These are phyloP conservation scores for Middelhovenomyces tepae DNA, from an alignment of 805 yeast genomes.

Conservation along the genomic window DNA sequence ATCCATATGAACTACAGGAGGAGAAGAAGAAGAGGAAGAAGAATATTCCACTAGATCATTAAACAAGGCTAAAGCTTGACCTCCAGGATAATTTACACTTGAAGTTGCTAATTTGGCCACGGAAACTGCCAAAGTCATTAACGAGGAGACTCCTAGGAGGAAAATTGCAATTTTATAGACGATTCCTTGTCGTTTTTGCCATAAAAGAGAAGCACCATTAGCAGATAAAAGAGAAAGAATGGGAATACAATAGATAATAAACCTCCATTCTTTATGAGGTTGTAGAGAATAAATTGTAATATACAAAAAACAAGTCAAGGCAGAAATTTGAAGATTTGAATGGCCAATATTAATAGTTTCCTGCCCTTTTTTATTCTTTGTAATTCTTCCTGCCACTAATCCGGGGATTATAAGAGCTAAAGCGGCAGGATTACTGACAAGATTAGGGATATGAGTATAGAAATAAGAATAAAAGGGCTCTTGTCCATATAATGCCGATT, in stretches of 20 bases:
- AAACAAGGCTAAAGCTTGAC: constrained; percentile 51
- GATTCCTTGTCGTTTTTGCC: constrained; percentile 24
- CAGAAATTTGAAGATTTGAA: constrained; percentile 35
- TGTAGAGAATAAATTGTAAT: constrained; percentile 64
- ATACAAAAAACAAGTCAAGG: constrained; percentile 44
- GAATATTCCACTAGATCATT: constrained; percentile 27
- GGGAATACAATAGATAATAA: constrained; percentile 70
- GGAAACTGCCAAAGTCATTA: constrained; percentile 35
- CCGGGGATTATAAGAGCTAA: constrained; percentile 30
- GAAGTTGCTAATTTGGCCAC: constrained; percentile 52
- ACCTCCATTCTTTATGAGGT: constrained; percentile 94
- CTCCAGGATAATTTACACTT: constrained; percentile 82
- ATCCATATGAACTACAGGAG: constrained; percentile 57
- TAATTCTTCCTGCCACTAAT: constrained; percentile 4
- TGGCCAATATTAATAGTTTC: constrained; percentile 6
- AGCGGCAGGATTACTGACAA: constrained; percentile 28
- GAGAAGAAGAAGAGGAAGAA: constrained; percentile 15
- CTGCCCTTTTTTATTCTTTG: too few relatives aligned
- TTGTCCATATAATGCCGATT: constrained; percentile 73
- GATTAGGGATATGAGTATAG: constrained; percentile 38
- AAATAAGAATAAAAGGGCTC: constrained; percentile 71
- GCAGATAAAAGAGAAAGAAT: constrained; percentile 57
- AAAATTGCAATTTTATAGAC: constrained; percentile 21
- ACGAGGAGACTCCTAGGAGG: constrained; percentile 27
- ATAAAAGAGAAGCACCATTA: constrained; percentile 40